Evolutionary conservation across 179 eudicot genomes (phyloP).

Genomic region (Camellia oleifera): DNA sequence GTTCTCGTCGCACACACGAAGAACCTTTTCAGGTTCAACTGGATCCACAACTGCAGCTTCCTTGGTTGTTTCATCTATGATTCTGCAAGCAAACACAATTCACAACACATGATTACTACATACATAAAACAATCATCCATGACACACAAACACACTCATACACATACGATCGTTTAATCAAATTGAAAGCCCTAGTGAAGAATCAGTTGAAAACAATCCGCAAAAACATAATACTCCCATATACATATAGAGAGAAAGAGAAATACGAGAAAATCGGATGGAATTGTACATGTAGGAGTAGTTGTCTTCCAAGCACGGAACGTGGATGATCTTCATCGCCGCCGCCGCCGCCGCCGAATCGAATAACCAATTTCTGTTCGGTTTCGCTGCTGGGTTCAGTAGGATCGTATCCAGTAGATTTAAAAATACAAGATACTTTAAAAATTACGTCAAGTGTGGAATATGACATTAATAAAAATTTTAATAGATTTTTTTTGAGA

Average conservation of each 20-base stretch:
- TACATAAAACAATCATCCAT: background rate
- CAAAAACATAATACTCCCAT: background rate
- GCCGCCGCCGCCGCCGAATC: conserved; percentile 7
- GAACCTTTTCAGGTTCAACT: conserved; percentile 88
- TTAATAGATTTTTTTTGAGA: no score
- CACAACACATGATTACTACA: background rate
- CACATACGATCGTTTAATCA: no score
- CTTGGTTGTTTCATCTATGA: conserved; percentile 69
- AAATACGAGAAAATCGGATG: background rate
- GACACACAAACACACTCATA: background rate
- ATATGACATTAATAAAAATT: no score
- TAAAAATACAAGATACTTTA: no score
- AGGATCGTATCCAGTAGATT: no score
- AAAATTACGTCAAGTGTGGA: no score
- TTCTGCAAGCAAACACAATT: conserved; percentile 35
- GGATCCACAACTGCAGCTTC: conserved; percentile 92
- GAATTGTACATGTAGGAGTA: conserved; percentile 68
- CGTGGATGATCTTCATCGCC: conserved; percentile 69
- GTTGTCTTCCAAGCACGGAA: conserved; percentile 87
- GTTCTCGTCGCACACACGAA: conserved; percentile 57
- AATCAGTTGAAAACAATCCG: background rate
- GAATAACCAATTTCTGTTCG: conserved; percentile 4
- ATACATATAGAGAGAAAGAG: no score
- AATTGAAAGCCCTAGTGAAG: background rate
- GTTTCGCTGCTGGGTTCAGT: background rate